Base-by-base conservation (phyloP, 1,284 basidiomycete genomes). In the Pterulicium gracile region DNA sequence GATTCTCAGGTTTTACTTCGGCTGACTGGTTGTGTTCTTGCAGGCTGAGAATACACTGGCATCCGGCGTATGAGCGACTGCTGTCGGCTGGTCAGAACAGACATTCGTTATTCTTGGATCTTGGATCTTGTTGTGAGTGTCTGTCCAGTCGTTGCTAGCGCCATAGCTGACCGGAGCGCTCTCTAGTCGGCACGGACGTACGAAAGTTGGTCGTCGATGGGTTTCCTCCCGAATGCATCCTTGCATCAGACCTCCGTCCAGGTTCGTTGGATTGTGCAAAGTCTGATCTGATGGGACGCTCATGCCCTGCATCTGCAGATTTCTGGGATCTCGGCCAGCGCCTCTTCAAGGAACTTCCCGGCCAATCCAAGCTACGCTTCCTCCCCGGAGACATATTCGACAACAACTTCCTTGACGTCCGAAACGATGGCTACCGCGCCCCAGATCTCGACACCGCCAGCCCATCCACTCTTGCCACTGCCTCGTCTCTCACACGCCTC, bases 401-500 rank as follows among this genome's bases (percentile, higher is more conserved):
- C 44, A 46, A 51, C 4, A 23, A 47, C 4, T 55, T 60, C 52
- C 49, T 70, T 18, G 50, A 54, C 1, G 49, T 53, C 20, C 43
- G 50, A n/a, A 32, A n/a, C n/a, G n/a, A 7, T 32, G 10, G n/a
- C 27, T 10, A 32, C 27, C 0, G 51, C 56, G 0, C 58, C 63
- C 1, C 49, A 55, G 46, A 54, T 56, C 45, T 47, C 60, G 2
- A 42, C 54, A 0, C 55, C 63, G 3, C 42, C 54, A 3, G 52
- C 54, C 1, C 53, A 49, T n/a, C 49, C 54, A 48, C 47, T 44
- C 53, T 70, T 3, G 43, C 52, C 0, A 32, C 51, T 2, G 47
- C 74, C 24, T 61, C 50, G 10, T 62, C 61, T 13, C 59, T 76
- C 20, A 70, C 59, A 12, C 66, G 67, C 2, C 58, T 75, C 0